These are phyloP conservation scores for Rhododendron vialii DNA, from an alignment of 148 eudicot genomes.

Conservation along the genomic window DNA sequence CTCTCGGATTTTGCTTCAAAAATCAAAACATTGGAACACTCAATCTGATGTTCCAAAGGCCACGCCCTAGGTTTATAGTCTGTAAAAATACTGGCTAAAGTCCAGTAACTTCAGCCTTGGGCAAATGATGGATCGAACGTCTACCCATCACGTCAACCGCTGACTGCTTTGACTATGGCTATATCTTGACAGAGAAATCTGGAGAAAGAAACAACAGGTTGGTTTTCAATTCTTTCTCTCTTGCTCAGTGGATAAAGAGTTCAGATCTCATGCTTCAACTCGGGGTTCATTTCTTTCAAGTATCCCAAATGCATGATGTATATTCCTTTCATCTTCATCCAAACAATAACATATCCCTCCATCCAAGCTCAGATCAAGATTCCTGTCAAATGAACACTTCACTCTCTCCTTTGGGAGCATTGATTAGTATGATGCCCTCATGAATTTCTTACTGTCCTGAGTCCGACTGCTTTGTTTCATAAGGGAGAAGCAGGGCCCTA, in stretches of 20 bases:
- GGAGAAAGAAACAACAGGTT: neutral
- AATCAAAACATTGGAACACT: neutral
- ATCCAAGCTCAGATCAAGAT: neutral
- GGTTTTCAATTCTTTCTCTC: neutral
- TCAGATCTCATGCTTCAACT: conserved; percentile 3
- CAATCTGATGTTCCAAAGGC: neutral
- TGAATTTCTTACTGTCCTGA: neutral
- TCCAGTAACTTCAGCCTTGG: neutral
- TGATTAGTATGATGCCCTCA: neutral
- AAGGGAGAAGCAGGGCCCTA: neutral
- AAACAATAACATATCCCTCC: neutral
- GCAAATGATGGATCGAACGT: neutral
- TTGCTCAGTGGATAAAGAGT: neutral
- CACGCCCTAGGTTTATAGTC: neutral
- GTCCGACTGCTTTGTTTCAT: neutral
- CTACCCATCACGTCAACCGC: neutral
- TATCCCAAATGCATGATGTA: neutral
- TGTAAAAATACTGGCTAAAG: neutral
- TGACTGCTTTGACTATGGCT: neutral
- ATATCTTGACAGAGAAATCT: neutral
- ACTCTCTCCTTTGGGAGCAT: neutral
- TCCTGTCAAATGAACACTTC: neutral
- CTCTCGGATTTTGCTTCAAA: neutral
- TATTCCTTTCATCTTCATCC: neutral
- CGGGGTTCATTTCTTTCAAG: neutral